Evolutionary conservation across 1,284 basidiomycete species (phyloP).

Genomic region (Ceratobasidium sp.): DNA sequence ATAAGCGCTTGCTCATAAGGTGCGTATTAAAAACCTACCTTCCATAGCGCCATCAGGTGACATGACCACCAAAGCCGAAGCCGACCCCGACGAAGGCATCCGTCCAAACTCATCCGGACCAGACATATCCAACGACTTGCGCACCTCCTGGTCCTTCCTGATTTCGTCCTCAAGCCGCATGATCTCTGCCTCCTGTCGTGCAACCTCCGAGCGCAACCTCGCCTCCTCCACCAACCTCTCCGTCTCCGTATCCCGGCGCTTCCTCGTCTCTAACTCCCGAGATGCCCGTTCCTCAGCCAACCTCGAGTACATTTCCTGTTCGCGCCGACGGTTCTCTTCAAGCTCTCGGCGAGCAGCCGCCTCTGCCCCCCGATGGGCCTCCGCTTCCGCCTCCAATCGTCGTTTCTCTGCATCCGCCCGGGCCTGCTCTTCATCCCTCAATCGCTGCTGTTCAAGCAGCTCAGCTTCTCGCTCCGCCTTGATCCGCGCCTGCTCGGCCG

Average conservation of each 20-base stretch:
- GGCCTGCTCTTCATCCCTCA: constrained; percentile 49
- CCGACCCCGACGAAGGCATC: constrained; percentile 17
- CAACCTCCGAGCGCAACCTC: constrained; percentile 37
- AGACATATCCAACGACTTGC: constrained; percentile 5
- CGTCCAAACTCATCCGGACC: constrained; percentile 47
- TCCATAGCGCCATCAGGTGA: constrained; percentile 34
- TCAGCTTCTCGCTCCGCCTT: constrained; percentile 46
- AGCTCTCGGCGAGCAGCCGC: constrained; percentile 44
- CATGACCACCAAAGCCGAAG: constrained; percentile 29
- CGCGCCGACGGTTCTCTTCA: constrained; percentile 58
- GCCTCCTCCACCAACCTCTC: constrained; percentile 41
- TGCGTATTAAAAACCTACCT: constrained; percentile 2
- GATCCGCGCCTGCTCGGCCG: constrained; percentile 47
- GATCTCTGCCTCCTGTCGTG: constrained; percentile 39
- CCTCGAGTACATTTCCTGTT: constrained; percentile 52
- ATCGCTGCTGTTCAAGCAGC: constrained; percentile 42
- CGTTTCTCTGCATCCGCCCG: constrained; percentile 50
- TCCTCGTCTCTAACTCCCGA: constrained; percentile 23
- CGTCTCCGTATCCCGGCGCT: constrained; percentile 47
- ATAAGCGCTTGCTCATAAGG: constrained; percentile 44
- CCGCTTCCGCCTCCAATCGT: constrained; percentile 51
- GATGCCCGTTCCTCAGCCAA: constrained; percentile 52
- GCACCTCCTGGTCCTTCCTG: constrained; percentile 28
- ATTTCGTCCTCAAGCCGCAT: constrained; percentile 46
- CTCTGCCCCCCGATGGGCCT: constrained; percentile 39